Percentiles rank a stretch among this genome's conserved stretches.
Conservation (phyloP, 768 basidiomycete genomes). For the Kwoniella newhampshirensis region DNA sequence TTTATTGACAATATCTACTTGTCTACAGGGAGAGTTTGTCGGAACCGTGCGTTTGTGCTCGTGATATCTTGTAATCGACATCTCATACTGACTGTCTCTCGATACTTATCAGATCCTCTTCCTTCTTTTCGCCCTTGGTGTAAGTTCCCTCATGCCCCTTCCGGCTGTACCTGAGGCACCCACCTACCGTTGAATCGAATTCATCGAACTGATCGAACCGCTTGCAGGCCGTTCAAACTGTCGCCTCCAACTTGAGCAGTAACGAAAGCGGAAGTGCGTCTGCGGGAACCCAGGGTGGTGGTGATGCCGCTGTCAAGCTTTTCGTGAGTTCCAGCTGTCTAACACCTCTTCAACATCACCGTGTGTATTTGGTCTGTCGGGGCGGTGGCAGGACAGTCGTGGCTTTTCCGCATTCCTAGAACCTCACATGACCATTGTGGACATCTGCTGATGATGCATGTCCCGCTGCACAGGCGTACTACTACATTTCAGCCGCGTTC, state of each 20-base stretch:
- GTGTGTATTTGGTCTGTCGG: too few relatives aligned
- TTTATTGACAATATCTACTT: too few relatives aligned
- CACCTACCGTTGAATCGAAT: neutral
- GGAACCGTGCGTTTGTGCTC: slow-evolving; percentile 25
- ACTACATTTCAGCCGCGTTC: slow-evolving; percentile 43
- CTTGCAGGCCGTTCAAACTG: slow-evolving; percentile 38
- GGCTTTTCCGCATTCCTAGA: too few relatives aligned
- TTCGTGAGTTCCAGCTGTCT: slow-evolving; percentile 6
- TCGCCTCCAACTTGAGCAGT: slow-evolving; percentile 26
- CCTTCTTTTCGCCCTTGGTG: slow-evolving; percentile 42
- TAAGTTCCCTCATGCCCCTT: slow-evolving; percentile 18
- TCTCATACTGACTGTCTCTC: neutral
- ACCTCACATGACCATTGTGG: too few relatives aligned
- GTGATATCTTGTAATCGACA: neutral
- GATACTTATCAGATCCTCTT: slow-evolving; percentile 30
- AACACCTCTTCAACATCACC: too few relatives aligned
- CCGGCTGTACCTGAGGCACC: neutral
- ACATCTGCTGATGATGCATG: too few relatives aligned
- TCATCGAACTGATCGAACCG: neutral
- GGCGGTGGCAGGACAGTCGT: too few relatives aligned
- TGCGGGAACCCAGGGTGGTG: slow-evolving; percentile 3
- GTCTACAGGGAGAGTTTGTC: slow-evolving; percentile 42
- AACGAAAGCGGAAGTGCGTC: slow-evolving; percentile 11
- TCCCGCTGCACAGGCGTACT: slow-evolving; percentile 33
- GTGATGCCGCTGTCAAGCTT: slow-evolving; percentile 12